These are phyloP conservation scores for Xylogone sp. DNA, from an alignment of 2,329 filamentous ascomycete genomes.

Conservation along the genomic window DNA sequence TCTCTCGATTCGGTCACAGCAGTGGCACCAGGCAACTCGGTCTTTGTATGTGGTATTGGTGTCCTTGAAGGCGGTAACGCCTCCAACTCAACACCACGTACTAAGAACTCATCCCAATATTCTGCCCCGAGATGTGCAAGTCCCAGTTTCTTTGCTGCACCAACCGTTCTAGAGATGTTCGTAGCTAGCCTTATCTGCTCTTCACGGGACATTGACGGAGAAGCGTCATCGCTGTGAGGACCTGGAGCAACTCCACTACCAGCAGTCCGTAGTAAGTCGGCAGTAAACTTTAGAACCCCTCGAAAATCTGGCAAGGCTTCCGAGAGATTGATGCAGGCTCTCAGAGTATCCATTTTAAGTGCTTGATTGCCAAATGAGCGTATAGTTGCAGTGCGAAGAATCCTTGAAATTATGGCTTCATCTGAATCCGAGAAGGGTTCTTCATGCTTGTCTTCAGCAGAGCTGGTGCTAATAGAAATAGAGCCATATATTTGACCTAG, in stretches of 20 bases:
- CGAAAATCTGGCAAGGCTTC: constrained; percentile 90
- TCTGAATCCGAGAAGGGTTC: constrained; percentile 41
- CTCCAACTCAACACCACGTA: constrained; percentile 72
- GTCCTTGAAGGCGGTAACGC: constrained; percentile 54
- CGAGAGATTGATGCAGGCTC: constrained; percentile 88
- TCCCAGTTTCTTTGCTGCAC: constrained; percentile 72
- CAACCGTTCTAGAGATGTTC: constrained; percentile 81
- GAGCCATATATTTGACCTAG: constrained; percentile 59
- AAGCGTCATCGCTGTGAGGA: constrained; percentile 62
- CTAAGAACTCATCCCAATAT: constrained; percentile 96
- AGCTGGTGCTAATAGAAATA: constrained; percentile 38
- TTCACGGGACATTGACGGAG: constrained; percentile 69
- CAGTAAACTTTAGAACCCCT: constrained; percentile 84
- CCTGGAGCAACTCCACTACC: constrained; percentile 76
- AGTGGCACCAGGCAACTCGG: constrained; percentile 42
- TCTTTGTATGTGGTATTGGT: constrained; percentile 60
- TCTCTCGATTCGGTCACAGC: constrained; percentile 34
- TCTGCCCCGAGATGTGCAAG: constrained; percentile 68
- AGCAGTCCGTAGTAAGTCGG: constrained; percentile 76
- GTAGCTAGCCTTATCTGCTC: constrained; percentile 82
- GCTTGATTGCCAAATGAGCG: constrained; percentile 73
- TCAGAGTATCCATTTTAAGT: constrained; percentile 81
- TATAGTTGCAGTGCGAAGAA: constrained; percentile 53
- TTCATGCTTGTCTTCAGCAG: constrained; percentile 2
- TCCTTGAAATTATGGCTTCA: constrained; percentile 50